Base-by-base conservation (phyloP, 176 grass and related monocot species). In the Bolboschoenus planiculmis region DNA sequence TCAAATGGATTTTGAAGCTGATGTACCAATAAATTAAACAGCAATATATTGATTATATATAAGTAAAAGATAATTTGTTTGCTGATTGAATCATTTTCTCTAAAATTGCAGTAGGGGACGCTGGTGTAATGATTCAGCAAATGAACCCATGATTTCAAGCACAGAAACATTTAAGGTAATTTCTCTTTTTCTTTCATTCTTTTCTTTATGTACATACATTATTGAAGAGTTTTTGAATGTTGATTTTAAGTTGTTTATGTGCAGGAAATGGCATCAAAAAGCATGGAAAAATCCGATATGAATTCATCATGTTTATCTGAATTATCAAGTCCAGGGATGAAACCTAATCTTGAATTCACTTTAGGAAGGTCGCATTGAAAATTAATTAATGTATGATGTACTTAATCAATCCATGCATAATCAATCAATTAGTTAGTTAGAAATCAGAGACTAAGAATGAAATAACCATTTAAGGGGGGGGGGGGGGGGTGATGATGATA, bases 331-430 rank as follows among this genome's bases (percentile, higher is more conserved):
- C 87, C 61, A 1, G 71, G 37, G 4, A 81, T 31, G 27, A 77
- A 88, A 74, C 90, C 87, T 10, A 91, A 84, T 55, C 90, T 91
- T n/a, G 90, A 91, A 83, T 91, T 91, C 57, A 91, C 90, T 29
- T 48, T 91, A 34, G 90, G 90, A 79, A 80, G 80, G 24, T 47
- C 80, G 16, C 58, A 4, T 56, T 82, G 56, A 82, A 46, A 82
- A 34, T 81, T 30, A 6, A 62, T 62, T 48, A 48, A 53, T 53
- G n/a, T n/a, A n/a, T 53, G 50, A 53, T 53, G 14, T 18, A 53
- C 50, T 26, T 29, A 43, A 40, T 47, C 34, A 21, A 34, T 47
- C n/a, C 35, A 80, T 80, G 26, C 44, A 78, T 50, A n/a, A n/a
- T n/a, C n/a, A n/a, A n/a, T n/a, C n/a, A 42, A 82, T 66, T 82